Percentiles rank a stretch among this genome's conserved stretches.
These are phyloP conservation scores for Phaeotremella fagi DNA, from an alignment of 768 basidiomycete species.

Conservation along the genomic window DNA sequence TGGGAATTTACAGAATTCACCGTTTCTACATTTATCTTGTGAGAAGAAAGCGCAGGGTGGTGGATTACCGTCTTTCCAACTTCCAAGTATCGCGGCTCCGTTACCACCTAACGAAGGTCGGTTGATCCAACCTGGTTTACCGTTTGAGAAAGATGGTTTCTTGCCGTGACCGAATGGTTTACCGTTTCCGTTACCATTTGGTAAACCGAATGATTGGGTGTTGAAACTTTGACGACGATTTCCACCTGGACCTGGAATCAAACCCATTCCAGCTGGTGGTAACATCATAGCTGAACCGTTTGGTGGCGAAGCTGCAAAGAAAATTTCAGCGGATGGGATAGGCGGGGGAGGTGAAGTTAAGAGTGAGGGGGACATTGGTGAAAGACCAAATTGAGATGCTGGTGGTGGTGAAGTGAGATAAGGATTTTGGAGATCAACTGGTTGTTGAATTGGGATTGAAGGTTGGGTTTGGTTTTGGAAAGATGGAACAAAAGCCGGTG, in stretches of 20 bases:
- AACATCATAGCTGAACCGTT: neutral
- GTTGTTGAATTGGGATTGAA: neutral
- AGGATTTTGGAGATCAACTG: neutral
- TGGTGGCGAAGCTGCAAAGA: slow-evolving; percentile 38
- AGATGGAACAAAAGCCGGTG: slow-evolving; percentile 20
- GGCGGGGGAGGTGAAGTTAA: slow-evolving; percentile 29
- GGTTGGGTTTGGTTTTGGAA: slow-evolving; percentile 4
- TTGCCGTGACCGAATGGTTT: slow-evolving; percentile 38
- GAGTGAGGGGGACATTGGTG: slow-evolving; percentile 38
- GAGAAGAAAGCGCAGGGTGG: slow-evolving; percentile 45
- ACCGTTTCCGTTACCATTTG: too few relatives aligned
- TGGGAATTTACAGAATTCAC: slow-evolving; percentile 49
- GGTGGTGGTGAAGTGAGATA: slow-evolving; percentile 20
- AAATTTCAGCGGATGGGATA: slow-evolving; percentile 36
- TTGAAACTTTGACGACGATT: slow-evolving; percentile 29
- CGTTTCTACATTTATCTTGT: slow-evolving; percentile 46
- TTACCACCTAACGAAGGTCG: slow-evolving; percentile 15
- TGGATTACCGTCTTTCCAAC: slow-evolving; percentile 44
- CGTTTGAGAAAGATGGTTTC: slow-evolving; percentile 42
- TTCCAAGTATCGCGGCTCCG: slow-evolving; percentile 19
- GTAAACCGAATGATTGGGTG: slow-evolving; percentile 20
- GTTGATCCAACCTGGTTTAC: slow-evolving; percentile 22
- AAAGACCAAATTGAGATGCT: slow-evolving; percentile 23
- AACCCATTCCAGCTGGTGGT: slow-evolving; percentile 1
- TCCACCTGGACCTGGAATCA: slow-evolving; percentile 3